A percentile compares a stretch with the other conserved stretches of the same genome.
phyloP scores from a whole-genome alignment of 345 rosid species.

The Ceriops tagal region DNA sequence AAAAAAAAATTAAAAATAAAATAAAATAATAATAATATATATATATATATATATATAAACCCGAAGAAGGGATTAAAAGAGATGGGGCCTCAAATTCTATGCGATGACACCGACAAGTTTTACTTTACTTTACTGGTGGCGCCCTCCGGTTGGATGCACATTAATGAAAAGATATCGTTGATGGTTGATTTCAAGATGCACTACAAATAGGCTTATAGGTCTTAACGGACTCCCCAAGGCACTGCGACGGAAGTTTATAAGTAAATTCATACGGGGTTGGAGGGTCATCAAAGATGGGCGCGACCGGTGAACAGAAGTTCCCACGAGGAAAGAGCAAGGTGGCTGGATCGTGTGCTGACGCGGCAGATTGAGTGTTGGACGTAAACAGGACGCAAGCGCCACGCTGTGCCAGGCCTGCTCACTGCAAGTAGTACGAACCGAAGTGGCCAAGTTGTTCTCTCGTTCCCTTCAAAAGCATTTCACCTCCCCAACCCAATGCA shows the following conservation, averaged over 20 bases:
- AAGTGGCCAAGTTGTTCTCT: no score
- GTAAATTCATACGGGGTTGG: background rate
- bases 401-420: conserved; percentile 11
- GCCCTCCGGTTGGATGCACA: no score
- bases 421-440: background rate
- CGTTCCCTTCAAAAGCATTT: no score
- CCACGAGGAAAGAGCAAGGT: background rate
- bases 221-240: no score
- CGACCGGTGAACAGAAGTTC: conserved; percentile 7
- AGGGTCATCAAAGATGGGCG: conserved; percentile 26
- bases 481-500: no score
- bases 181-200: background rate
- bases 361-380: conserved; percentile 8
- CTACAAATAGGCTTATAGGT: no score
- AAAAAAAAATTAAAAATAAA: background rate
- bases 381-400: conserved; percentile 29
- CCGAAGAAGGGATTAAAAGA: background rate
- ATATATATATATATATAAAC: no score
- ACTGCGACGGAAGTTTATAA: background rate
- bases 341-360: background rate
- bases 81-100: conserved; percentile 18
- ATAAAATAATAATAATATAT: background rate
- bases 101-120: conserved; percentile 41
- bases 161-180: background rate
- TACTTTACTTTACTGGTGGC: conserved; percentile 5